Base-by-base conservation (phyloP, 306 rosid genomes). In the Vigna hirtella region DNA sequence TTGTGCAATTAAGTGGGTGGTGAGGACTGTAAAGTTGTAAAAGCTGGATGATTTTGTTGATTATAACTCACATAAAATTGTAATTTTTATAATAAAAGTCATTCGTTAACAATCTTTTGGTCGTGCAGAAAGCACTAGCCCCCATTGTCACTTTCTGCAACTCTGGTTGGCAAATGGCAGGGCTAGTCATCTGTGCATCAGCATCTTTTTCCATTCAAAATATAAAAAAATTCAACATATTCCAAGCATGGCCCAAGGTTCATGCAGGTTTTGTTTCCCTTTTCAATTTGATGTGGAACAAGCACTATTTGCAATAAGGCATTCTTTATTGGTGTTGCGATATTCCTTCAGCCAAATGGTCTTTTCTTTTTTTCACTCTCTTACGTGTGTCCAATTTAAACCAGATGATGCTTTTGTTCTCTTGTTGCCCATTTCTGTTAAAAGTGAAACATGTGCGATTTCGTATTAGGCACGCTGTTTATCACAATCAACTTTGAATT, bases 21-120 rank as follows among this genome's bases (percentile, higher is more conserved):
- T 57, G 83, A 83, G 89, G 90, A 74, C 67, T 94, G 97, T 92
- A 92, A 90, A 94, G 95, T 62, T 89, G 86, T 88, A 87, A 88
- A 91, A 84, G 78, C 73, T 89, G 87, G 88, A 81, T 91, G 88
- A 81, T 91, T 89, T 86, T 85, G 83, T 88, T 84, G 45, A 89
- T 83, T 83, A 76, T 80, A 85, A 88, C 84, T 85, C 83, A 75
- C 78, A 70, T 67, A 71, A 83, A 79, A 77, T 68, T 89, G 92
- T 90, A 86, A 84, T 86, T 84, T 80, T 89, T 78, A 80, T 72
- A 89, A 84, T 84, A 84, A 93, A 66, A 82, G 71, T 9, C 85
- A 83, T 83, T 85, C 84, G 87, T 78, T 81, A 45, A 70, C 84
- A 78, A 78, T 66, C 45, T 56, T 87, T 77, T 82, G 53, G 53